Evolutionary conservation across 1,139 yeast species (phyloP).

Genomic region (Pichia sp.): DNA sequence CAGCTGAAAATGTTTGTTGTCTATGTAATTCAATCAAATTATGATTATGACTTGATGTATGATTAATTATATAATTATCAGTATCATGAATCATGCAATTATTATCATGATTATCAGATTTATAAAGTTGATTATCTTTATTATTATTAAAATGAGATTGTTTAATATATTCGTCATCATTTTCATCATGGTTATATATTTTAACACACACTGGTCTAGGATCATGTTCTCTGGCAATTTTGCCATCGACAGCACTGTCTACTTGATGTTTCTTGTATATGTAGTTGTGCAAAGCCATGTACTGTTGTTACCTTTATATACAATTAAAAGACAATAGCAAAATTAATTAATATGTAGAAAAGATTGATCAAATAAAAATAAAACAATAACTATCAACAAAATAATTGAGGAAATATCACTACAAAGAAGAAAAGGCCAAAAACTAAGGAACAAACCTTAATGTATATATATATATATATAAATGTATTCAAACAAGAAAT

Average conservation of each 20-base stretch:
- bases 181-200: neutral
- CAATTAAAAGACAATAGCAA: neutral
- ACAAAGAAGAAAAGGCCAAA: too few relatives aligned
- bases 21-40: neutral
- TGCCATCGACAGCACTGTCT: constrained; percentile 22
- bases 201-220: constrained; percentile 19
- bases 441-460: too few relatives aligned
- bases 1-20: neutral
- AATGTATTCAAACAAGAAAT: too few relatives aligned
- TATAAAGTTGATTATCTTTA: too few relatives aligned
- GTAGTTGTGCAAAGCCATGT: constrained; percentile 42
- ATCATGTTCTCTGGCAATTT: constrained; percentile 32
- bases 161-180: neutral
- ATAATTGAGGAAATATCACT: too few relatives aligned
- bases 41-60: neutral
- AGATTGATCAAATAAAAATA: too few relatives aligned
- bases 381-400: too few relatives aligned
- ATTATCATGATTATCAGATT: neutral
- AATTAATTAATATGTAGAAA: too few relatives aligned
- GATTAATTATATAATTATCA: neutral
- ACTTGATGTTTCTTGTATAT: constrained; percentile 38
- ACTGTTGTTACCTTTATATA: too few relatives aligned
- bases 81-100: neutral
- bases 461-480: too few relatives aligned
- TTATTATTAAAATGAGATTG: too few relatives aligned